A percentile compares a stretch with the other conserved stretches of the same genome.
Conservation (phyloP, 164 flowering plant genomes). For the Echeveria elegans region DNA sequence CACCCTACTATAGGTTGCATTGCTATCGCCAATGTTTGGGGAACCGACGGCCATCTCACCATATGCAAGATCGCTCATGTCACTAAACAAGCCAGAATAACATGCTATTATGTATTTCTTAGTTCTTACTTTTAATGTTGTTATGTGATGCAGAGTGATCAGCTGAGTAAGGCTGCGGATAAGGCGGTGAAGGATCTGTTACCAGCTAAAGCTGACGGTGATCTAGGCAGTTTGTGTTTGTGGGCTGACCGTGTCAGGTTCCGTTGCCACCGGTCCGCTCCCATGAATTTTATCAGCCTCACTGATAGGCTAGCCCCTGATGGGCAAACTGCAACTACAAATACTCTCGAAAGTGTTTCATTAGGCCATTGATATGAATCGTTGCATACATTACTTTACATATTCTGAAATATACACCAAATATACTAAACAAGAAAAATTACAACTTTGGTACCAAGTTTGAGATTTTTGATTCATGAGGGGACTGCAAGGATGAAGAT, state of each 20-base stretch:
- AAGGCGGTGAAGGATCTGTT: background rate
- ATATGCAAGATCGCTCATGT: background rate
- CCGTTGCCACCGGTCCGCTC: background rate
- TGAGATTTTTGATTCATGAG: slow-evolving; percentile 21
- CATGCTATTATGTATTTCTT: background rate
- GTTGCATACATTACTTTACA: too few relatives aligned
- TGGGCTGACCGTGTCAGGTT: slow-evolving; percentile 4
- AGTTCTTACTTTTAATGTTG: background rate
- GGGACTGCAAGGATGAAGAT: slow-evolving; percentile 76
- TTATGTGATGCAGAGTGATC: background rate
- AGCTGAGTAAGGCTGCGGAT: background rate
- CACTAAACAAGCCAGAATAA: too few relatives aligned
- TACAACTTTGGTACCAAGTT: background rate
- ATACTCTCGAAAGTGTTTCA: background rate
- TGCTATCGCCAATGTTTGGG: background rate
- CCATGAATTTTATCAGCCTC: background rate
- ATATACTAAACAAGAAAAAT: too few relatives aligned
- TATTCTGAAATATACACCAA: too few relatives aligned
- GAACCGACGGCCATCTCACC: background rate
- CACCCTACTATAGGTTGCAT: background rate
- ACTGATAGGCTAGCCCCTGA: background rate
- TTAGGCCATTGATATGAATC: too few relatives aligned
- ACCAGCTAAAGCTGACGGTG: background rate
- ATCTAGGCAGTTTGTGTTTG: background rate
- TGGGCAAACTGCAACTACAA: background rate